Evolutionary conservation across 352 stramenopile genomes (phyloP), one percentile per base, ranked within the genome.

Genomic region (Pythium periplocum): DNA sequence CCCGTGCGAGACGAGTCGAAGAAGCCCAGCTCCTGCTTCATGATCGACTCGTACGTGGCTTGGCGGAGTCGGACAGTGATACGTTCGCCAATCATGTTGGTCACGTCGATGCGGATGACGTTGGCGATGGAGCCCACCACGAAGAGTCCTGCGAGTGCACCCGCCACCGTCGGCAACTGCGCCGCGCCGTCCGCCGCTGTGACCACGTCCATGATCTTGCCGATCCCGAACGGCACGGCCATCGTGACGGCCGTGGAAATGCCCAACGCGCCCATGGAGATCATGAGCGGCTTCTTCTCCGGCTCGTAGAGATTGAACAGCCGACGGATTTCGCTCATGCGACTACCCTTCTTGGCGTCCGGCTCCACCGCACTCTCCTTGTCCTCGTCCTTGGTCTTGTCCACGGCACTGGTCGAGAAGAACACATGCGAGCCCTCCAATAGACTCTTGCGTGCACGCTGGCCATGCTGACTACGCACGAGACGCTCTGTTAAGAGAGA

Each of bases 1-100:
- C 93, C 93, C 2, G 88, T 96, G 51, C 87, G 80, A 4, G 75
- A 90, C 12, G 56, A 34, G 68, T 98, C 93, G 45, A 98, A 98
- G 69, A 97, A 98, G 8, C 71, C 74, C 35, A 95, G 56, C 46
- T 98, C 93, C 58, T 98, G 92, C 32, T 59, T 64, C 48, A 94
- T 44, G 47, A 94, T 87, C 8, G 81, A 90, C 41, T 66, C 75
- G 63, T 92, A 94, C 47, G 80, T 88, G 51, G 82, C 70, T 58
- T 91, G 82, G 41, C 84, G 70, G 31, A 94, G 64, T 2, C 80
- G 75, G 53, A 84, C 89, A 32, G 78, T 85, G 64, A 94, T 91
- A 52, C 84, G 73, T 63, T 92, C 84, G 57, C 82, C 84, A 52
- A 93, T 93, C 82, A 94, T 91, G 48, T 88, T 89, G 66, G 73